Evolutionary conservation across 106 monocot species (phyloP), one percentile per base, ranked within the genome.

Genomic region (Vanilla planifolia): DNA sequence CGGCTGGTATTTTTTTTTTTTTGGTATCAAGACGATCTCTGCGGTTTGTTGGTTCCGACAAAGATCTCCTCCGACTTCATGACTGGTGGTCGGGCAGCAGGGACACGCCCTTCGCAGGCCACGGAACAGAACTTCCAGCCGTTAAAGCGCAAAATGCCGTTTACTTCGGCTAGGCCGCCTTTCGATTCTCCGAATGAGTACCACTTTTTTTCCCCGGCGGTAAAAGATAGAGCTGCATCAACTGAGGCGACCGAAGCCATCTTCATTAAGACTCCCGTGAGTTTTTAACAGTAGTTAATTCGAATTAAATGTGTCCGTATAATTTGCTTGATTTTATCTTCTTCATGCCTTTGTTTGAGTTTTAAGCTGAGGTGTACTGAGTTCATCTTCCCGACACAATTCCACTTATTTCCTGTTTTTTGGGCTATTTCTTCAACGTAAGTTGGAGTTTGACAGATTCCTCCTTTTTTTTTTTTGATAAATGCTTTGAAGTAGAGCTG

Each of bases 251-350:
- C 46, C 16, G 92, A 84, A 29, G 69, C 67, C 22, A 62, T 91
- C 48, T 60, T 85, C 26, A 63, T 91, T 53, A 91, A 70, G 64
- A 85, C 78, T 2, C 82, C 85, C 0, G 90, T 91, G 74, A 77
- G 86, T 80, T 75, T 30, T 30, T 27, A 23, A 10, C 10, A 20
- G 44, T 17, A 20, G 44, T 25, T 24, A 23, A 25, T 48, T 45
- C 19, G 44, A 17, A 20, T 4, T 2, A 7, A 45, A 45, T 45
- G 17, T n/a, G n/a, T n/a, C n/a, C n/a, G n/a, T n/a, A n/a, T n/a
- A n/a, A n/a, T n/a, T n/a, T n/a, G n/a, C n/a, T n/a, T n/a, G n/a
- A n/a, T n/a, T n/a, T n/a, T n/a, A n/a, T n/a, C n/a, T n/a, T n/a
- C n/a, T n/a, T n/a, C n/a, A n/a, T n/a, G n/a, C n/a, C n/a, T n/a